Base-by-base conservation (phyloP, 805 yeast species). In the Yamadazyma insecticola region DNA sequence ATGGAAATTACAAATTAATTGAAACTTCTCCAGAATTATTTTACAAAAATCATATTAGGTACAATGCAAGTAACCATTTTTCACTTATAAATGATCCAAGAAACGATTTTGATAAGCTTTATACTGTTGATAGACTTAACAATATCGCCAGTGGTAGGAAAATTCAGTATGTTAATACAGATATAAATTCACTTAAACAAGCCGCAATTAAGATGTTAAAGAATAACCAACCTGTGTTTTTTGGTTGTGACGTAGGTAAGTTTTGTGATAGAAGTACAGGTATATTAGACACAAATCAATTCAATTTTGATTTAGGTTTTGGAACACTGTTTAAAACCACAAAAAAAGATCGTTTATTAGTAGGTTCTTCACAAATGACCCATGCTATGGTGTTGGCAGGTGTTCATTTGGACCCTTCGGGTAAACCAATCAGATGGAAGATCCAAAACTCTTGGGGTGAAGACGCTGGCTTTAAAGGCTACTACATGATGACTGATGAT, bases 321-420 rank as follows among this genome's bases (percentile, higher is more conserved):
- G 78, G 28, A 67, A 76, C 67, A 53, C 66, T 32, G 58, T 71
- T 47, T 63, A 72, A 31, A 66, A 72, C 58, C 46, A 39, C 53
- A 30, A 86, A 87, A 63, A 76, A 76, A 13, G 80, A 86, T 29
- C 67, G 95, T 41, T 77, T 87, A 39, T 59, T 67, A 37, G 78
- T 81, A 42, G 77, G 76, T 35, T 78, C 85, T 41, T 79, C 88
- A 15, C 62, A 76, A 41, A 84, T 86, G 94, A 86, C 94, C 11
- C 96, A 86, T 50, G 96, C 96, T 22, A 86, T 86, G 96, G 70
- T 78, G 14, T 74, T 86, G 48, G 79, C 88, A 9, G 95, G 78
- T 19, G 90, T 83, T 27, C 88, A 85, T 54, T 60, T 86, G 22
- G 87, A 81, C 41, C 75, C 67, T 9, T 47, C 56, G 21, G 67